Evolutionary conservation across 208 protist genomes (phyloP), one percentile per base, ranked within the genome.

Genomic region (Trypanosomatidae sp.): DNA sequence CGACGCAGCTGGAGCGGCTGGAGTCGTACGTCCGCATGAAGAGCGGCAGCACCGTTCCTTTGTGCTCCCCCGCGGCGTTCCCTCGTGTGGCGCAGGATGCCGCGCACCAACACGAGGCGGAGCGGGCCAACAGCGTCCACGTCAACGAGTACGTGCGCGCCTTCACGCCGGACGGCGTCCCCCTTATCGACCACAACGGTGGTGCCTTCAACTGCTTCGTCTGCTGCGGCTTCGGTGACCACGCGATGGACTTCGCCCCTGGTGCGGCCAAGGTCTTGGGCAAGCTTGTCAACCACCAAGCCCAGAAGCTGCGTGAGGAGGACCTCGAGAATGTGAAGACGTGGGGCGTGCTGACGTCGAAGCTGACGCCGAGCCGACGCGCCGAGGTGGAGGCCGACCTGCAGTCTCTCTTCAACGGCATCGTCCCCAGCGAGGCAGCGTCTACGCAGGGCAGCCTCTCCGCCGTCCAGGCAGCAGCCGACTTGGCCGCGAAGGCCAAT

Each of bases 221-320:
- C 15, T 97, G 92, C 77, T 72, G 84, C 64, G 92, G 89, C 39
- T 95, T 97, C 73, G 92, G 92, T 33, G 90, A 97, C 77, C 89
- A 95, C 72, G 87, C 83, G 10, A 67, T 84, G 52, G 90, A 95
- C 73, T 89, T 95, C 46, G 92, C 89, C 0, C 90, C 90, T 0
- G 92, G 87, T 33, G 80, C 92, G 15, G 89, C 90, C 4, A 87
- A 87, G 50, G 84, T 95, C 47, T 68, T 97, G 3, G 77, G 81
- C n/a, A 88, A 92, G 77, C 77, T 97, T 15, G 82, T 97, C 47
- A 80, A 91, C 60, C 78, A 87, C 43, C 77, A 88, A 52, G 92
- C 88, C 3, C 73, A 90, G 50, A 41, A 67, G 0, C 77, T 96
- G 44, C 76, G 87, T 0, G 76, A 86, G 43, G 72, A 89, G 25